phyloP scores from a whole-genome alignment of 768 basidiomycete genomes.

The Lactarius vividus region DNA sequence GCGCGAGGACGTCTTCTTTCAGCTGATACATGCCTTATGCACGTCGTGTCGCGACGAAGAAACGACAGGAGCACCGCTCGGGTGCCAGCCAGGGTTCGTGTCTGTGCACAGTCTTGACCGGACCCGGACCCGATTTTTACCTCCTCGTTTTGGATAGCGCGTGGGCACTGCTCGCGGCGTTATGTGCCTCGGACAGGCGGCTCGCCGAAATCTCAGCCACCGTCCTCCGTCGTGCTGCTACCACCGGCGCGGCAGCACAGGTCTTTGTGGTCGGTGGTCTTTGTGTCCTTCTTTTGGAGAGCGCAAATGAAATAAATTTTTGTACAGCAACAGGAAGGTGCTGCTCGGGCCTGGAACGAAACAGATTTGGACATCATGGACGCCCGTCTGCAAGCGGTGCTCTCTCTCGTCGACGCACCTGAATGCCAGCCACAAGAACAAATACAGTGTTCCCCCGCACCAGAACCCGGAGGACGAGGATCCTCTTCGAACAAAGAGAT shows the following conservation, averaged over 20 bases:
- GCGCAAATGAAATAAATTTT: background rate
- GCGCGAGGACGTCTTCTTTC: slow-evolving; percentile 44
- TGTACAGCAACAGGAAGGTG: background rate
- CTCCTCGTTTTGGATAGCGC: slow-evolving; percentile 25
- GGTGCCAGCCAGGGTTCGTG: slow-evolving; percentile 39
- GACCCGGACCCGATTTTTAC: background rate
- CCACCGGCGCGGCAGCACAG: background rate
- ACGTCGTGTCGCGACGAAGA: background rate
- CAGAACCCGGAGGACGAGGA: background rate
- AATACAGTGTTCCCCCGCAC: background rate
- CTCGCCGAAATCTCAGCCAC: slow-evolving; percentile 29
- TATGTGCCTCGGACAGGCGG: slow-evolving; percentile 40
- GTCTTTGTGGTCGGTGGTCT: slow-evolving; percentile 8
- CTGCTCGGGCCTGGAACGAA: slow-evolving; percentile 41
- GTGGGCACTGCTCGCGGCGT: slow-evolving; percentile 40
- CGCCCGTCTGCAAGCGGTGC: slow-evolving; percentile 10
- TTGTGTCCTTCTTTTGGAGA: background rate
- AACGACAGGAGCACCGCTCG: slow-evolving; percentile 6
- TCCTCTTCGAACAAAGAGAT: background rate
- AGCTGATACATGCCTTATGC: slow-evolving; percentile 47
- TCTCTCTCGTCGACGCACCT: background rate
- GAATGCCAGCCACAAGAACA: background rate
- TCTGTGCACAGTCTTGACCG: no score
- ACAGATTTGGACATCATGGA: slow-evolving; percentile 53
- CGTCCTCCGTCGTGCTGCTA: background rate